Evolutionary conservation across 2,329 filamentous ascomycete species (phyloP), one percentile per base, ranked within the genome.

Genomic region (Neonectria punicea): DNA sequence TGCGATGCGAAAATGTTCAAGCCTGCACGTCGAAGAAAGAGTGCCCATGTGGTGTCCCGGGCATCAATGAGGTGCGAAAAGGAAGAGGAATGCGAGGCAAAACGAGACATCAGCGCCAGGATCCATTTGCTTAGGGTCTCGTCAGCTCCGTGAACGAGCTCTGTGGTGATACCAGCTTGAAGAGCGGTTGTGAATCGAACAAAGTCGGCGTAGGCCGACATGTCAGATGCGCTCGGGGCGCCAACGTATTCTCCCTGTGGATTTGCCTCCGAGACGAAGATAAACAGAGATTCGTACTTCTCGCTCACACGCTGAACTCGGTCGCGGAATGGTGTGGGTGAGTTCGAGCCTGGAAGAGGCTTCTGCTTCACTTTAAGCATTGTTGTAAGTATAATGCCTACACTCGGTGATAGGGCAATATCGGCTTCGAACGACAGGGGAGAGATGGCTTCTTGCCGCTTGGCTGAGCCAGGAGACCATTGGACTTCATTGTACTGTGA

Each of bases 281-380:
- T 80, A 1, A 92, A 78, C 1, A 97, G 80, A 4, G 81, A 82
- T 67, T 93, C 90, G 73, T 96, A 95, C 10, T 89, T 84, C 1
- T 73, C 59, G 13, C 87, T 84, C 0, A 90, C 80, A 8, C 75
- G 78, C 4, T 79, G 74, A 10, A 95, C 80, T 2, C 85, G 83
- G 55, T 88, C 83, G 41, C 86, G 84, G 14, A 93, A 80, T 14
- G 81, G 79, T 3, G 83, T 80, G 39, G 80, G 76, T 0, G 72
- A 67, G 9, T 77, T 81, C 6, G 76, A 76, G 1, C 78, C 77
- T 0, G 93, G 92, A 0, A 94, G 82, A 3, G 90, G 83, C 53
- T 85, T 87, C 73, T 97, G 94, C 47, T 90, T 91, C 28, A 92
- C 84, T 68, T 90, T 89, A 66, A 94, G 87, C 5, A 94, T 80